A percentile compares a stretch with the other conserved stretches of the same genome.
Evolutionary conservation across 2,329 filamentous ascomycete genomes (phyloP).

Genomic region (Neonectria faginata): DNA sequence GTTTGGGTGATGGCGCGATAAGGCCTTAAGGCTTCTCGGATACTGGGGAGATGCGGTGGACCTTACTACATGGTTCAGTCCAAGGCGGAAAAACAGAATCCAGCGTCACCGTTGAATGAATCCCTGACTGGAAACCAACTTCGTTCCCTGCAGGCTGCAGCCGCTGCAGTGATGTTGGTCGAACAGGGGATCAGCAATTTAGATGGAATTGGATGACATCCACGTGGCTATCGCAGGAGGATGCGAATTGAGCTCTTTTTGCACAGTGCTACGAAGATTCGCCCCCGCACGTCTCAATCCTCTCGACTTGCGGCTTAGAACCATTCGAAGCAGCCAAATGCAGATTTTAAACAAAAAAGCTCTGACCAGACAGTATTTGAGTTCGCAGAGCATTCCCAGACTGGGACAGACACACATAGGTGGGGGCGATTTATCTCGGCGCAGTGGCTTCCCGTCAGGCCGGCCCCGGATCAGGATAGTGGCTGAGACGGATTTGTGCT

Average conservation of each 20-base stretch:
- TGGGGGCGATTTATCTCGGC: neutral
- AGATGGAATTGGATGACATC: neutral
- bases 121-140: no score
- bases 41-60: neutral
- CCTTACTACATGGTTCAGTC: neutral
- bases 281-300: neutral
- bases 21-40: constrained; percentile 4
- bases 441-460: neutral
- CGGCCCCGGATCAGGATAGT: constrained; percentile 2
- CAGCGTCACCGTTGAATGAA: constrained; percentile 11
- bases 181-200: neutral
- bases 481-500: constrained; percentile 7
- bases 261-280: neutral
- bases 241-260: neutral
- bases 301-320: neutral
- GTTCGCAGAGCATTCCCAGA: constrained; percentile 14
- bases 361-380: constrained; percentile 2
- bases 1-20: constrained; percentile 10
- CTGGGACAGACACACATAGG: neutral
- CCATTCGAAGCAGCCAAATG: neutral
- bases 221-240: neutral
- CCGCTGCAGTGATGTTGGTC: no score
- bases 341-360: no score
- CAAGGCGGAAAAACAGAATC: neutral
- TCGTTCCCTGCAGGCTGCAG: no score